A percentile compares a stretch with the other conserved stretches of the same genome.
These are phyloP conservation scores for Penicillium griseofulvum DNA, from an alignment of 2,329 filamentous ascomycete genomes.

Conservation along the genomic window DNA sequence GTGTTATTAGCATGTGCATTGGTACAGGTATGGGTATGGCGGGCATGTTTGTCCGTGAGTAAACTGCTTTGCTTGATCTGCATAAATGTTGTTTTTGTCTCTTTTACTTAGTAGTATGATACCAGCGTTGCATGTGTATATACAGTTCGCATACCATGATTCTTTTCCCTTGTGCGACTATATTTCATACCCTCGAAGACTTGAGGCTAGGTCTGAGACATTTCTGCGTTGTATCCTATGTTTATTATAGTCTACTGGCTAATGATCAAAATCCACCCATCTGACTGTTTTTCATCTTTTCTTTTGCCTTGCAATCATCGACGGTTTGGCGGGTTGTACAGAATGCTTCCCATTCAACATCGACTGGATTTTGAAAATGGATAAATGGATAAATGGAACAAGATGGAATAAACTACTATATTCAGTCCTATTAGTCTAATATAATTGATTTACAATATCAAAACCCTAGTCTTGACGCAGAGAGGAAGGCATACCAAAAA, in stretches of 20 bases:
- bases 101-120: conserved; percentile 13
- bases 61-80: conserved; percentile 19
- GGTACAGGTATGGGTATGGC: conserved; percentile 79
- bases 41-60: conserved; percentile 65
- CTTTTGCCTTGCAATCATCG: neutral
- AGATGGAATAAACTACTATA: neutral
- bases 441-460: neutral
- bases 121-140: conserved; percentile 27
- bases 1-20: conserved; percentile 88
- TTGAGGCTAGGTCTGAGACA: neutral
- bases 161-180: neutral
- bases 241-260: neutral
- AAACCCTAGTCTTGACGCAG: neutral
- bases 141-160: conserved; percentile 17
- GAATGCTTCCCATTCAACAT: too few species aligned
- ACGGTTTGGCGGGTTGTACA: neutral
- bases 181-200: neutral
- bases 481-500: neutral
- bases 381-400: too few species aligned
- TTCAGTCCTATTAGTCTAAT: neutral
- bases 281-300: neutral
- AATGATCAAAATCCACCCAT: neutral
- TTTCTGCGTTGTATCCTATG: neutral
- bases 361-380: too few species aligned
- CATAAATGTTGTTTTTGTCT: conserved; percentile 4